Evolutionary conservation across 768 basidiomycete genomes (phyloP).

Genomic region (Boletus sp.): DNA sequence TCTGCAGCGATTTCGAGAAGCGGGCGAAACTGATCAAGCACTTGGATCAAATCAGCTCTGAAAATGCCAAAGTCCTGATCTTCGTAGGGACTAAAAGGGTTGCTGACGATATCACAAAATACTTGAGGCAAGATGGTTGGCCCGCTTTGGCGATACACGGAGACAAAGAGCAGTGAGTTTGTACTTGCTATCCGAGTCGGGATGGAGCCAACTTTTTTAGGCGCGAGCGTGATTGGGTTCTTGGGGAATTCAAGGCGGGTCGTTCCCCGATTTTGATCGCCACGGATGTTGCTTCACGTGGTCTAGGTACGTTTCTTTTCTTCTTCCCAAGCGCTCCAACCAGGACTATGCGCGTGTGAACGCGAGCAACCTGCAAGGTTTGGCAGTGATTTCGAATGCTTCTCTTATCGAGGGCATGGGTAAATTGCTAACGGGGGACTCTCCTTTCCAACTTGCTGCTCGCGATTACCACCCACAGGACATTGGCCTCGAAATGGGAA

Average conservation of each 20-base stretch:
- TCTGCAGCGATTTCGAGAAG: slow-evolving; percentile 98
- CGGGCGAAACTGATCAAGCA: slow-evolving; percentile 95
- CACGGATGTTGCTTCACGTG: slow-evolving; percentile 99
- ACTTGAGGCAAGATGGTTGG: slow-evolving; percentile 97
- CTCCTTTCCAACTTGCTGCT: slow-evolving; percentile 21
- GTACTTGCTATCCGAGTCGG: not conserved
- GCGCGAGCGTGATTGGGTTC: slow-evolving; percentile 98
- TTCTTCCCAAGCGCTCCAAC: slow-evolving; percentile 34
- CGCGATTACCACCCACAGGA: slow-evolving; percentile 27
- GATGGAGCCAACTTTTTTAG: slow-evolving; percentile 36
- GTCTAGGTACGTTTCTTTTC: slow-evolving; percentile 85
- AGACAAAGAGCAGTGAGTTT: slow-evolving; percentile 93
- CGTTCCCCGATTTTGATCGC: slow-evolving; percentile 97
- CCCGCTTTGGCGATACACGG: slow-evolving; percentile 99
- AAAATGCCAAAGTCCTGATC: slow-evolving; percentile 98
- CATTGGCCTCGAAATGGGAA: slow-evolving; percentile 22
- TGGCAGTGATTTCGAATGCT: slow-evolving; percentile 25
- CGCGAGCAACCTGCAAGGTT: slow-evolving; percentile 30
- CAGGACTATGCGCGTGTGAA: slow-evolving; percentile 33
- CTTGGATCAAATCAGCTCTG: slow-evolving; percentile 91
- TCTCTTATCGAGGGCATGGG: slow-evolving; percentile 19
- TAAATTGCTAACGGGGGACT: slow-evolving; percentile 21
- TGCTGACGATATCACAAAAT: slow-evolving; percentile 98
- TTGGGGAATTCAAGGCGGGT: slow-evolving; percentile 97
- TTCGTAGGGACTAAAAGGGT: slow-evolving; percentile 98